Evolutionary conservation across 2,329 filamentous ascomycete genomes (phyloP).

Genomic region (Pseudopyricularia cyperi): DNA sequence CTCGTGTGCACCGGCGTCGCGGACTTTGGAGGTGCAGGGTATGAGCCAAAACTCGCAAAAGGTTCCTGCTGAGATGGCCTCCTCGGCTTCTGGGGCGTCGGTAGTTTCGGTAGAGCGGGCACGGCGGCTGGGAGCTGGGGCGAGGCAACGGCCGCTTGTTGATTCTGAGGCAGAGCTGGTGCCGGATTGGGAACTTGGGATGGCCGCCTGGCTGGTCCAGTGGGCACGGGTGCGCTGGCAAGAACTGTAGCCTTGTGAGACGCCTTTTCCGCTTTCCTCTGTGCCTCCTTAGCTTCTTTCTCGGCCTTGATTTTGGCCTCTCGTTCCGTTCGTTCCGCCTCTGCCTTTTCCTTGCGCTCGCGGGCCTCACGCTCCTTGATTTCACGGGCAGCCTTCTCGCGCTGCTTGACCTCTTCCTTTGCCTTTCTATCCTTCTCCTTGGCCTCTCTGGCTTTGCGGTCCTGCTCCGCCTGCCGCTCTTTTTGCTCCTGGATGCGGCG

Average conservation of each 20-base stretch:
- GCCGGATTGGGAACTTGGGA: slow-evolving; percentile 23
- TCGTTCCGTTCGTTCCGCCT: slow-evolving; percentile 41
- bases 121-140: slow-evolving; percentile 70
- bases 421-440: slow-evolving; percentile 74
- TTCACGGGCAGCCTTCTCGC: slow-evolving; percentile 58
- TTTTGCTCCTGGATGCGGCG: slow-evolving; percentile 71
- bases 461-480: slow-evolving; percentile 71
- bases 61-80: slow-evolving; percentile 70
- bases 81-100: slow-evolving; percentile 64
- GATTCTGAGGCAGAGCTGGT: slow-evolving; percentile 46
- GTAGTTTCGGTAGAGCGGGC: slow-evolving; percentile 69
- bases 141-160: slow-evolving; percentile 51
- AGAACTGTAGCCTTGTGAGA: slow-evolving; percentile 25
- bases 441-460: slow-evolving; percentile 69
- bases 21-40: slow-evolving; percentile 41
- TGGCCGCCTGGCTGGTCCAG: slow-evolving; percentile 25
- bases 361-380: slow-evolving; percentile 50
- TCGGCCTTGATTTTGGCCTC: slow-evolving; percentile 29
- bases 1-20: slow-evolving; percentile 53
- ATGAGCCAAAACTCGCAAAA: slow-evolving; percentile 26
- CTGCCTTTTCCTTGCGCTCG: slow-evolving; percentile 41
- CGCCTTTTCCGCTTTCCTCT: slow-evolving; percentile 30
- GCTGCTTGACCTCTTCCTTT: slow-evolving; percentile 69
- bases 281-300: slow-evolving; percentile 24
- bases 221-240: slow-evolving; percentile 15